These are phyloP conservation scores for Verticillium nonalfalfae DNA, from an alignment of 2,329 filamentous ascomycete genomes.

Conservation along the genomic window DNA sequence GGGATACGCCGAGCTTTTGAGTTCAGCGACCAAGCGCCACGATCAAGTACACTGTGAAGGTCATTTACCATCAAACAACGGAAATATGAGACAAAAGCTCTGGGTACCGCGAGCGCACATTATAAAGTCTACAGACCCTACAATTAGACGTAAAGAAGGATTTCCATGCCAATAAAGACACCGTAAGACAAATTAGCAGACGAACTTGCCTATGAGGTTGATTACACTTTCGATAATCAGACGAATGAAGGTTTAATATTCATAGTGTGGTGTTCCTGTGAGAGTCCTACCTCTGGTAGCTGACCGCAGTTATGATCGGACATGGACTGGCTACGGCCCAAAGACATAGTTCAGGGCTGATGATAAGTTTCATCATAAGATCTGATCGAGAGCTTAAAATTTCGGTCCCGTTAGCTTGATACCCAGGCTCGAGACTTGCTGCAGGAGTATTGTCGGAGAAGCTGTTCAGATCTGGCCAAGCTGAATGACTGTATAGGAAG, in stretches of 20 bases:
- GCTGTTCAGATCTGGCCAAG: background rate
- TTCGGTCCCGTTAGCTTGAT: background rate
- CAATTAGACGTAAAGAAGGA: background rate
- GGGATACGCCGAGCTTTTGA: background rate
- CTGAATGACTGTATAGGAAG: background rate
- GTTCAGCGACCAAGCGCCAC: background rate
- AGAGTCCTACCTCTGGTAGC: background rate
- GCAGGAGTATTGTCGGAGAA: background rate
- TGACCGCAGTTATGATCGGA: background rate
- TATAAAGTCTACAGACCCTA: no score
- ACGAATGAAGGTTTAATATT: background rate
- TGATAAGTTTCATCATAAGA: background rate
- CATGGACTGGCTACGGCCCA: background rate
- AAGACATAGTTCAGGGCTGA: background rate
- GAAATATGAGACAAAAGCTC: no score
- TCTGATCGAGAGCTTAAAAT: background rate
- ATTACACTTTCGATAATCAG: background rate
- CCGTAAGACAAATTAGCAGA: background rate
- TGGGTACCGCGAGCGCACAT: no score
- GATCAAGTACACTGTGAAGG: background rate
- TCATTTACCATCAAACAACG: no score
- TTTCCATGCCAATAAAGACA: background rate
- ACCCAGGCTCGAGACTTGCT: no score
- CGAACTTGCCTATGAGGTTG: fast-evolving
- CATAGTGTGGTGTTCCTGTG: background rate